Percentiles rank a stretch among this genome's conserved stretches.
Evolutionary conservation across 495 filamentous ascomycete genomes (phyloP).

Genomic region (Chaetomidium leptoderma): DNA sequence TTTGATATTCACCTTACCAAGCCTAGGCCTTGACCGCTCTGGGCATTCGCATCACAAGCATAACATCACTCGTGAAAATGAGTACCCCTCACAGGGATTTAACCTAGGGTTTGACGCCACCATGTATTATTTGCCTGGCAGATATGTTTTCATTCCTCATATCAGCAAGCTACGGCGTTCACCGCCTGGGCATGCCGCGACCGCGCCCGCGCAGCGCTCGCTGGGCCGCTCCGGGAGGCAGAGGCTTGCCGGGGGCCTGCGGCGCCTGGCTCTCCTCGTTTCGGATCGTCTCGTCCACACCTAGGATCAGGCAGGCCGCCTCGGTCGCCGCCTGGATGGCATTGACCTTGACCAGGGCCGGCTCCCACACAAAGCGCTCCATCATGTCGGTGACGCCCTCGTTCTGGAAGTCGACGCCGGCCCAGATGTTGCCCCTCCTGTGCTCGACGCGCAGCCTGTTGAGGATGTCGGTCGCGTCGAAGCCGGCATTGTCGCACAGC

Average conservation of each 20-base stretch:
- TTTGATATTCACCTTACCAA: no score
- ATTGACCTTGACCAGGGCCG: constrained; percentile 92
- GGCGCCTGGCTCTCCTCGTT: constrained; percentile 87
- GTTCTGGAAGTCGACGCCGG: constrained; percentile 88
- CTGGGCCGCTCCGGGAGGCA: constrained; percentile 91
- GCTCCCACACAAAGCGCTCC: constrained; percentile 94
- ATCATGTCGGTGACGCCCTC: constrained; percentile 93
- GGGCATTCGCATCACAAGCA: no score
- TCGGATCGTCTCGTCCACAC: constrained; percentile 95
- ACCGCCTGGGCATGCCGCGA: constrained; percentile 86
- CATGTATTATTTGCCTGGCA: background rate
- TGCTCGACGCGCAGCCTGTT: constrained; percentile 94
- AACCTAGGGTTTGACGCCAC: no score
- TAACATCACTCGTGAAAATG: no score
- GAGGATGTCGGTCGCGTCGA: constrained; percentile 95
- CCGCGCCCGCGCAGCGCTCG: constrained; percentile 82
- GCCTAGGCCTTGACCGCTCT: no score
- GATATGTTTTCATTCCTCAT: constrained; percentile 21
- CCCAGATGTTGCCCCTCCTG: constrained; percentile 83
- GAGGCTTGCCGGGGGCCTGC: constrained; percentile 67
- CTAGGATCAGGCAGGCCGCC: constrained; percentile 88
- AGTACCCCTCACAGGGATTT: no score
- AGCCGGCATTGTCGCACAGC: constrained; percentile 96
- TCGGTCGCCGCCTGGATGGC: constrained; percentile 94
- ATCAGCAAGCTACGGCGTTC: constrained; percentile 14